phyloP scores from a whole-genome alignment of 148 eudicot genomes.

The Pouteria glomerata region DNA sequence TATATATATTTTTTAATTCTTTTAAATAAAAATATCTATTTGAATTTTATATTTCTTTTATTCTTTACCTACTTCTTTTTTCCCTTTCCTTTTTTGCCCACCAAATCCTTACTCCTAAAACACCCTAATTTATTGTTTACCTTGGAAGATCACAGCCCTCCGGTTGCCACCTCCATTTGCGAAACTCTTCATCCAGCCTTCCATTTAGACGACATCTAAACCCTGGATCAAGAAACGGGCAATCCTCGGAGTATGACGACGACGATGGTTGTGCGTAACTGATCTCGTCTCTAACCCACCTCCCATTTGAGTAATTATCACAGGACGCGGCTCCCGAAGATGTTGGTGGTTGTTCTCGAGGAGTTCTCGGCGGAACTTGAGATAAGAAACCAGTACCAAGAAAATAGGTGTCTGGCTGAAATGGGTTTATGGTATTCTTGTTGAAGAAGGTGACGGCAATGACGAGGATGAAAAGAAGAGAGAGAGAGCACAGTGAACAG shows the following conservation, averaged over 20 bases:
- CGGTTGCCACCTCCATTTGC: slow-evolving; percentile 79
- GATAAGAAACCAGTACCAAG: slow-evolving; percentile 9
- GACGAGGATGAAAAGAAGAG: slow-evolving; percentile 23
- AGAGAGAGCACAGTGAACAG: slow-evolving; percentile 15
- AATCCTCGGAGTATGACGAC: slow-evolving; percentile 45
- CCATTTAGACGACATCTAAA: slow-evolving; percentile 65
- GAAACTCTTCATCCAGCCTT: slow-evolving; percentile 42
- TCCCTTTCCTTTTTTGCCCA: no score
- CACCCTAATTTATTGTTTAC: no score
- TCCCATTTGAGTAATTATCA: slow-evolving; percentile 56
- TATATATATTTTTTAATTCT: no score
- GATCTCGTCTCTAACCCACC: slow-evolving; percentile 59
- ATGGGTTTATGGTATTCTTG: slow-evolving; percentile 20
- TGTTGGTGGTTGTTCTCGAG: neutral
- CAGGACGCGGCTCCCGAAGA: slow-evolving; percentile 13
- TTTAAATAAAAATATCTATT: no score
- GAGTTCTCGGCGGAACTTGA: slow-evolving; percentile 3
- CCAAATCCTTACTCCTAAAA: no score
- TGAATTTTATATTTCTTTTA: no score
- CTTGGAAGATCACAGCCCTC: slow-evolving; percentile 58
- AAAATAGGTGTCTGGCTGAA: slow-evolving; percentile 18
- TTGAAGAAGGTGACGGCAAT: slow-evolving; percentile 19
- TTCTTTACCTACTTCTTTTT: no score
- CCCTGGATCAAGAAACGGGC: slow-evolving; percentile 70
- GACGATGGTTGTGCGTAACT: no score